Evolutionary conservation across 192 early-diverging fungal species (phyloP), one percentile per base, ranked within the genome.

Genomic region (Linnemannia exigua): DNA sequence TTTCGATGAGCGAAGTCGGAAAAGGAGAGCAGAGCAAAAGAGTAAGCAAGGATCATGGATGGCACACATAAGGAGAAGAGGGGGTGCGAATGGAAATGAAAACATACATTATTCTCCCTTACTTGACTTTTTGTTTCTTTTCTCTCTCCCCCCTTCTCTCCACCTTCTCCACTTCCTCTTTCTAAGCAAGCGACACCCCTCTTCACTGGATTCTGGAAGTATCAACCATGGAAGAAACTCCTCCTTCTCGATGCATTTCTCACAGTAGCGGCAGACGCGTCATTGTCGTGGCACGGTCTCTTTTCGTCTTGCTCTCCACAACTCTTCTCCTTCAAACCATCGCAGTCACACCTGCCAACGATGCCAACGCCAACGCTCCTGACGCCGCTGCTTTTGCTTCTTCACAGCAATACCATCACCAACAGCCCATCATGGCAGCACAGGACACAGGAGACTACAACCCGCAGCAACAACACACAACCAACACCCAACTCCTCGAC

Each of bases 391-490:
- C 51, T 44, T 25, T 6, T 44, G 41, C 67, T n/a, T 46, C 66
- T n/a, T 9, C 50, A 16, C 58, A 63, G 31, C 52, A 54, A n/a
- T 35, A 35, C 5, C 67, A 41, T 5, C 67, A 69, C 20, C 67
- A 69, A 20, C 66, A 68, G 47, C 25, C 75, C 22, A 35, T 68
- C 15, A 22, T 68, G 50, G 28, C 16, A 46, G 46, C 50, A 14
- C 67, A 70, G 19, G 51, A 41, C 33, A 50, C 38, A 37, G 19
- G 44, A 35, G 44, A 72, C n/a, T 36, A 41, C 9, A 84, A 86
- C 58, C 78, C 84, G 8, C 84, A 86, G 20, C 84, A 86, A 20
- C 84, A 86, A 35, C 52, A 58, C 1, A 14, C 38, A 1, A 20
- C 36, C 36, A 47, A 63, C 15, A 0, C 67, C 2, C 84, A 86